Percentiles rank a stretch among this genome's conserved stretches.
Evolutionary conservation across 2,329 filamentous ascomycete species (phyloP).

Genomic region (Hymenoscyphus occultus): DNA sequence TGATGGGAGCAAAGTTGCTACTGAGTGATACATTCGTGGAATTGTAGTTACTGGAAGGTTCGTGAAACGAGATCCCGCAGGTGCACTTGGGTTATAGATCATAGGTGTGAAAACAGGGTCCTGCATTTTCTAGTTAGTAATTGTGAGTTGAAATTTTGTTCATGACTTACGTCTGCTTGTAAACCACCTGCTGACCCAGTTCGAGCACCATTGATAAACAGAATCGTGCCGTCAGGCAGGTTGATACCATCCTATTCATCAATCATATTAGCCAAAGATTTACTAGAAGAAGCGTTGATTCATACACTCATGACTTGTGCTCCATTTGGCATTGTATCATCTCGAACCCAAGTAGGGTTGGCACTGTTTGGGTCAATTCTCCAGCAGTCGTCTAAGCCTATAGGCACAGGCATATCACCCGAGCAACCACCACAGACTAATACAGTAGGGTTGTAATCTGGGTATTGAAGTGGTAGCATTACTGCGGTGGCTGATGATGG

Average conservation of each 20-base stretch:
- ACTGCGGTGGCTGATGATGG: neutral
- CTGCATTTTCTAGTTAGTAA: too few species aligned
- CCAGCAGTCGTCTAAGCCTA: neutral
- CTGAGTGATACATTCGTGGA: constrained; percentile 5
- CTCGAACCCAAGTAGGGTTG: neutral
- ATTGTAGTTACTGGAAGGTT: neutral
- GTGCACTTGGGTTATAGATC: neutral
- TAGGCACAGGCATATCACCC: neutral
- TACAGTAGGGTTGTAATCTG: neutral
- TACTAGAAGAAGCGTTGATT: neutral
- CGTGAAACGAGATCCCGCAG: constrained; percentile 3
- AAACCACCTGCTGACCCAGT: constrained; percentile 2
- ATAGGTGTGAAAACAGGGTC: neutral
- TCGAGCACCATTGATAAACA: constrained; percentile 4
- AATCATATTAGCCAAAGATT: neutral
- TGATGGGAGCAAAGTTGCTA: neutral
- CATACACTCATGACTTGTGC: neutral
- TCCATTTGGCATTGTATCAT: neutral
- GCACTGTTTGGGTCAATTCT: neutral
- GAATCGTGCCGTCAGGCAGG: neutral
- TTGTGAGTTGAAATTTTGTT: too few species aligned
- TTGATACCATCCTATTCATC: neutral
- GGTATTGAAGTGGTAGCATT: neutral
- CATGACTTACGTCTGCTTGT: constrained; percentile 1
- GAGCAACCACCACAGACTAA: neutral